Conservation (phyloP, 1,284 basidiomycete species). For the Ustilago vetiveriae region DNA sequence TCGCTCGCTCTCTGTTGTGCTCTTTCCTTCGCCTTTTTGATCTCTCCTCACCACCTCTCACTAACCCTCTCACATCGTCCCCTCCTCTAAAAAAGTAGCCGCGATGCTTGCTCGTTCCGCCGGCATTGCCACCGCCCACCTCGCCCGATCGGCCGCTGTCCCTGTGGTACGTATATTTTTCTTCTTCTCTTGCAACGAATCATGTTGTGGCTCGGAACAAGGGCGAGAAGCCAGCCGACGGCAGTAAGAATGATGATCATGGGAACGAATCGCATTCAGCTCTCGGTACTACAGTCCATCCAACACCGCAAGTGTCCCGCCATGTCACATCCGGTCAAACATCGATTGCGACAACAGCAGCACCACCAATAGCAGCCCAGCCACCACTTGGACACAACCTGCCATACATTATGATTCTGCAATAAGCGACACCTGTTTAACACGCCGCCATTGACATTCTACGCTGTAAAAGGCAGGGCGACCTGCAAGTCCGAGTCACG, state of each 20-base stretch:
- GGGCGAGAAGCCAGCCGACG: neutral
- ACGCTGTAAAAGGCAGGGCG: no score
- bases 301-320: no score
- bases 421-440: no score
- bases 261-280: no score
- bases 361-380: no score
- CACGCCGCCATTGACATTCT: no score
- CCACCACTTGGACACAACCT: no score
- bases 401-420: no score
- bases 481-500: no score
- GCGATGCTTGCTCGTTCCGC: constrained; percentile 65
- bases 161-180: constrained; percentile 56
- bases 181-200: neutral
- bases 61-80: constrained; percentile 19
- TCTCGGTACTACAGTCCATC: no score
- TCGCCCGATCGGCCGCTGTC: constrained; percentile 61
- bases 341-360: no score
- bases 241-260: neutral
- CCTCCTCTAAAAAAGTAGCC: constrained; percentile 25
- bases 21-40: constrained; percentile 3
- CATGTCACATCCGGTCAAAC: no score
- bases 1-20: constrained; percentile 10
- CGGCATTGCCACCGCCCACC: constrained; percentile 64
- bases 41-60: constrained; percentile 31
- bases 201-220: constrained; percentile 9